These are phyloP conservation scores for Curvularia eragrostidis DNA, from an alignment of 2,329 filamentous ascomycete species.

Conservation along the genomic window DNA sequence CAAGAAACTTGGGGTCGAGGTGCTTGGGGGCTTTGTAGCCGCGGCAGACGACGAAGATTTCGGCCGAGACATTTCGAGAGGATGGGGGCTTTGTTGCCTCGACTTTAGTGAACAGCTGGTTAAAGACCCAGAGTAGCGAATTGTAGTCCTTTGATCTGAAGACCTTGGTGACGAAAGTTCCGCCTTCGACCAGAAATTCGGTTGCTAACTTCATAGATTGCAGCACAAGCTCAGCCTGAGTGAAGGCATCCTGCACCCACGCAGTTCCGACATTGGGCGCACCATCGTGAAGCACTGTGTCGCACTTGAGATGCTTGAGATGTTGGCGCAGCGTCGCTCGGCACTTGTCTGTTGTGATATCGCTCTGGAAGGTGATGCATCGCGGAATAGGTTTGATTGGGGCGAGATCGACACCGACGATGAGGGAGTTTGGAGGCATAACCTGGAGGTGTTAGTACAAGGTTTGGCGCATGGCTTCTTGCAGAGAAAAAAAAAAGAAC, in stretches of 20 bases:
- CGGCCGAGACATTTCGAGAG: conserved; percentile 92
- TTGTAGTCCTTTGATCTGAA: conserved; percentile 98
- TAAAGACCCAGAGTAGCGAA: conserved; percentile 93
- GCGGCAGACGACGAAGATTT: conserved; percentile 97
- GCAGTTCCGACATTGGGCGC: conserved; percentile 97
- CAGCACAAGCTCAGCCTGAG: conserved; percentile 90
- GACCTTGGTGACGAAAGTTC: conserved; percentile 95
- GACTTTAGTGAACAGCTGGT: conserved; percentile 92
- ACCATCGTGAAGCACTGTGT: conserved; percentile 94
- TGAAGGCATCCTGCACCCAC: conserved; percentile 98
- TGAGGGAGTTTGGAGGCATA: conserved; percentile 89
- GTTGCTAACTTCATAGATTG: conserved; percentile 93
- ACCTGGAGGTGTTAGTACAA: conserved; percentile 51
- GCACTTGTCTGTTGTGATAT: conserved; percentile 97
- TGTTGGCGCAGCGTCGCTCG: conserved; percentile 87
- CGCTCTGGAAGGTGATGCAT: conserved; percentile 94
- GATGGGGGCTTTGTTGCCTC: conserved; percentile 97
- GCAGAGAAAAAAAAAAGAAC: conserved; percentile 48
- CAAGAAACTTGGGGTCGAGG: conserved; percentile 90
- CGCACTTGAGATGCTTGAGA: conserved; percentile 94
- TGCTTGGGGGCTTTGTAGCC: conserved; percentile 95
- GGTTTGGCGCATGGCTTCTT: background rate
- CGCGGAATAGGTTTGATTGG: conserved; percentile 96
- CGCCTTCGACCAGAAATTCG: conserved; percentile 79
- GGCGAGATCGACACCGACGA: conserved; percentile 90